Base-by-base conservation (phyloP, 2,329 filamentous ascomycete genomes). In the Teratosphaeria nubilosa region DNA sequence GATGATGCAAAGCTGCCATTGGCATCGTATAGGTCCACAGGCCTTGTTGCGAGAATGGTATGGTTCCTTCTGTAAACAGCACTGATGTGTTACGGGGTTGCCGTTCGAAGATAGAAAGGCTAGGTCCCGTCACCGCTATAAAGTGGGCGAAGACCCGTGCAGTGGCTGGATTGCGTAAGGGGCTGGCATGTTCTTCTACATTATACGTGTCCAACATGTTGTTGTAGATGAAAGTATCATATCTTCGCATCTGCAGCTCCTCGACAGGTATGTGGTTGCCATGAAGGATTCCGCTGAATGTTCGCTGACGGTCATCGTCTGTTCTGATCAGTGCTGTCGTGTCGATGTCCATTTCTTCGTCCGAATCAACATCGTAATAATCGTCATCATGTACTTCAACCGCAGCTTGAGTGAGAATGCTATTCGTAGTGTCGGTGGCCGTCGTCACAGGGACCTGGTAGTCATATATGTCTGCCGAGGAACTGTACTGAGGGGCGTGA, bases 61-160 rank as follows among this genome's bases (percentile, higher is more conserved):
- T 79, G 0, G 82, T 77, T 10, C 78, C 76, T 52, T 85, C 82
- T 57, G 78, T 77, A 64, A 89, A 85, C 31, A 88, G 79, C 6
- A 85, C 80, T 0, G 84, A 81, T 1, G 88, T 82, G 67, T 92
- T 89, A 57, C 85, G 81, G 2, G 88, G 85, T 70, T 91, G 85
- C 56, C 92, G 82, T 73, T 97, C 91, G 69, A 90, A 96, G 30
- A 95, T 81, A 1, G 91, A 95, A 69, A 97, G 83, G 63, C 84
- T 88, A 0, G 91, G 89, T 0, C 87, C 91, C 1, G 91, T 95
- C 6, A 94, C 87, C 64, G 90, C 87, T 53, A 97, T 85, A 71
- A 96, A 97, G 73, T 97, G 91, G 71, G 87, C 87, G 71, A 97
- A 97, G 6, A 96, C 85, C 31, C 86, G 82, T 14, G 90, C 86